Base-by-base conservation (phyloP, 2,329 filamentous ascomycete genomes). In the Fusarium heterosporum region DNA sequence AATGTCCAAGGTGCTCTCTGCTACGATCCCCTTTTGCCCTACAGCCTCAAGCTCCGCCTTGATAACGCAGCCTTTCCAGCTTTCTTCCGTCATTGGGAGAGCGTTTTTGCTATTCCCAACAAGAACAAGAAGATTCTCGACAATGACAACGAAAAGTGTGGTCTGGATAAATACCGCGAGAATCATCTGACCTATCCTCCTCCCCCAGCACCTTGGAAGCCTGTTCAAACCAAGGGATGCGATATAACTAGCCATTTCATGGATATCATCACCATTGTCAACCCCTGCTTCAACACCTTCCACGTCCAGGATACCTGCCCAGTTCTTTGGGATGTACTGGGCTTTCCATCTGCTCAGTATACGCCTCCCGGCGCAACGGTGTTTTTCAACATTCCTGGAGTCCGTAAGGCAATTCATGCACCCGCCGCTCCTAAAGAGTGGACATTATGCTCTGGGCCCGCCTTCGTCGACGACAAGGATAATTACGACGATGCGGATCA, bases 41-140 rank as follows among this genome's bases (percentile, higher is more conserved):
- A 62, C 29, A 42, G 48, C 5, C 57, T 56, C 1, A 46, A 62
- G 10, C 22, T 62, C 0, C 49, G 2, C 12, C 57, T 62, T 0
- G 59, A 62, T 2, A 38, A 62, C 8, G 59, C 59, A 14, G 59
- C 59, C 0, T 62, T 62, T 9, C 59, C 59, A 0, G 59, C 28
- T 0, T 62, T 62, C 8, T 62, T 62, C 0, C 36, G 57, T 0
- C 59, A 62, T 19, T 62, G 59, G 59, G 59, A 62, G 7, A 62
- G 59, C 7, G 57, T 62, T 5, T 62, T 62, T 34, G 59, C 48
- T 1, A 62, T 62, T 17, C 59, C 59, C 2, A 26, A 62, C 13
- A 62, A 56, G 22, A 62, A 62, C 1, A 62, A 62, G 42, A 62
- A 62, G 26, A 62, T 62, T 4, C 59, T 62, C 4, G 59, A 62